A percentile compares a stretch with the other conserved stretches of the same genome.
phyloP scores from a whole-genome alignment of 2,329 filamentous ascomycete genomes.

The Cryphonectria parasitica region DNA sequence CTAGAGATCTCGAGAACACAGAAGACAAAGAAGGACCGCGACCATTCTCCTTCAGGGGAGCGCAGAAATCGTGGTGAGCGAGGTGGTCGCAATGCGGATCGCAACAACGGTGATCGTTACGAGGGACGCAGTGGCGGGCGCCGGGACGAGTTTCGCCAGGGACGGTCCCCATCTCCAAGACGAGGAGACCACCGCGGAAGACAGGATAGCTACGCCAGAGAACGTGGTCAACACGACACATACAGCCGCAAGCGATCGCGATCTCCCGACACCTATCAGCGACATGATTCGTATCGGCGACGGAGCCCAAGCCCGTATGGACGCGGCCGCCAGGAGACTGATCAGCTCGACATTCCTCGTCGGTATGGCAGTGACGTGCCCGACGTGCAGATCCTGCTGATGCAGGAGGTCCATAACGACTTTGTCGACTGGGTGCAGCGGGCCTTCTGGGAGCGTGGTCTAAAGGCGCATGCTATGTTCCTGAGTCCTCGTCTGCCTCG shows the following conservation, averaged over 20 bases:
- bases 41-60: constrained; percentile 60
- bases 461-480: constrained; percentile 79
- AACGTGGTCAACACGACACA: constrained; percentile 46
- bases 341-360: constrained; percentile 72
- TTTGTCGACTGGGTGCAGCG: constrained; percentile 84
- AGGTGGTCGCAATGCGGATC: constrained; percentile 51
- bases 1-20: constrained; percentile 89
- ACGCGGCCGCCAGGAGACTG: constrained; percentile 54
- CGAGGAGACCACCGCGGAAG: constrained; percentile 58
- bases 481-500: constrained; percentile 77
- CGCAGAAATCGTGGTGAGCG: constrained; percentile 45
- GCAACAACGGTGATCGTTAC: constrained; percentile 51
- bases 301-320: constrained; percentile 71
- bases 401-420: constrained; percentile 76
- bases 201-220: constrained; percentile 55
- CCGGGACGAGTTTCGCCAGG: constrained; percentile 66
- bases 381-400: constrained; percentile 84
- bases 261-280: constrained; percentile 60
- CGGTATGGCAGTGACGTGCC: constrained; percentile 77
- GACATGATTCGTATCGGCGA: constrained; percentile 61
- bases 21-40: constrained; percentile 64
- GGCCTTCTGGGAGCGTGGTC: constrained; percentile 70
- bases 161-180: constrained; percentile 62
- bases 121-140: constrained; percentile 54
- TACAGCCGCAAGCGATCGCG: constrained; percentile 61